phyloP scores from a whole-genome alignment of 2,329 filamentous ascomycete species.

The Dothistroma pini region DNA sequence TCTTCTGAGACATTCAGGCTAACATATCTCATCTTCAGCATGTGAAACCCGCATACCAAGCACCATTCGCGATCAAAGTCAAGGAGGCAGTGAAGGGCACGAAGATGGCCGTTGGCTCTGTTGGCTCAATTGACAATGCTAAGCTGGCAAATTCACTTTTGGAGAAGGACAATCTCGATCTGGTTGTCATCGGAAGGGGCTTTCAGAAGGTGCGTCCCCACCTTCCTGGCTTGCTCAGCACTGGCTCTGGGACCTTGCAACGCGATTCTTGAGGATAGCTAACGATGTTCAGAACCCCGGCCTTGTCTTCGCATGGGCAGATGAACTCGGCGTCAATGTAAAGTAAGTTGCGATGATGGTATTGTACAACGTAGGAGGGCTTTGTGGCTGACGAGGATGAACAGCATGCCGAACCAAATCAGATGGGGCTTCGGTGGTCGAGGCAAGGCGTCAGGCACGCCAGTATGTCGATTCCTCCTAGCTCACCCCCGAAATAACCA shows the following conservation, averaged over 20 bases:
- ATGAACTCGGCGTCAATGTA: slow-evolving; percentile 67
- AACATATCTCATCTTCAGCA: slow-evolving; percentile 23
- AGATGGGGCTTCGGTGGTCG: slow-evolving; percentile 56
- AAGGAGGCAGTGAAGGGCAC: slow-evolving; percentile 67
- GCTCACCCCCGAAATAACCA: not conserved
- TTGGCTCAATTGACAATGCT: slow-evolving; percentile 69
- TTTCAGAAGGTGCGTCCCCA: slow-evolving; percentile 58
- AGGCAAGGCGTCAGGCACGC: slow-evolving; percentile 36
- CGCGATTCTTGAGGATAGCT: not conserved
- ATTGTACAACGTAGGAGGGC: not conserved
- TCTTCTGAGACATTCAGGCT: too few relatives aligned
- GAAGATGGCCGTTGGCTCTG: slow-evolving; percentile 66
- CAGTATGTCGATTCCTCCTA: not conserved
- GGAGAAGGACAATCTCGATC: slow-evolving; percentile 53
- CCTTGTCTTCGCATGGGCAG: slow-evolving; percentile 64
- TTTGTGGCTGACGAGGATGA: not conserved
- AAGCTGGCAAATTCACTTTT: slow-evolving; percentile 63
- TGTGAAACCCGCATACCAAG: slow-evolving; percentile 66
- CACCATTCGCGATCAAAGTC: slow-evolving; percentile 66
- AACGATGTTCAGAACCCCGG: slow-evolving; percentile 12
- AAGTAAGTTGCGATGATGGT: slow-evolving; percentile 32
- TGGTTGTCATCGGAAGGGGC: slow-evolving; percentile 69
- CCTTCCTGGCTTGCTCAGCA: not conserved
- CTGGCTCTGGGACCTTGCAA: not conserved
- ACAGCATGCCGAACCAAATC: slow-evolving; percentile 64